Evolutionary conservation across 129 eudicot species (phyloP).

Genomic region (Artemisia tridentata): DNA sequence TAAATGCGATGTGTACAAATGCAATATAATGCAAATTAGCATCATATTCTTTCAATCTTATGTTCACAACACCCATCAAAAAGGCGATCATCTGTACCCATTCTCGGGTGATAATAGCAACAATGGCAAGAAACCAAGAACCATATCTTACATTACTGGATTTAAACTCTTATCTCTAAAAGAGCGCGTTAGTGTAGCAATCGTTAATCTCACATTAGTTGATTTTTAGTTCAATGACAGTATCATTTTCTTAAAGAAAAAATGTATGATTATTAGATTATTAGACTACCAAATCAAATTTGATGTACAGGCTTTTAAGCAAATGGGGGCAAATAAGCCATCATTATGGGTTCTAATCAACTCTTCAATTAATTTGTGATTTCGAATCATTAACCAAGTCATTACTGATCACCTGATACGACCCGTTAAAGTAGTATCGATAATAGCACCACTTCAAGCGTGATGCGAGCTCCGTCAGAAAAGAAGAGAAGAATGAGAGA

Average conservation of each 20-base stretch:
- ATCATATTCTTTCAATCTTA: neutral
- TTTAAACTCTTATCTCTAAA: conserved; percentile 66
- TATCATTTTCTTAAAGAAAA: neutral
- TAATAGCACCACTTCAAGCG: too few species aligned
- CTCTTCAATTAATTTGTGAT: too few species aligned
- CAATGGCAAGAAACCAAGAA: conserved; percentile 42
- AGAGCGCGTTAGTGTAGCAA: conserved; percentile 68
- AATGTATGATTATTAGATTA: neutral
- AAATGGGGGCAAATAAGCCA: too few species aligned
- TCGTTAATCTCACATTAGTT: conserved; percentile 72
- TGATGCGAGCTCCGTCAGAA: too few species aligned
- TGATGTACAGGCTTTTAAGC: too few species aligned
- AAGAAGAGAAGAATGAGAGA: too few species aligned
- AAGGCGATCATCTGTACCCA: neutral
- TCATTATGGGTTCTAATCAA: too few species aligned
- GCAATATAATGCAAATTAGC: conserved; percentile 4
- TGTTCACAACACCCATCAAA: conserved; percentile 3
- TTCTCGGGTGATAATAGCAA: conserved; percentile 24
- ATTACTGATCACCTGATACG: too few species aligned
- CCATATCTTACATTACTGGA: conserved; percentile 62
- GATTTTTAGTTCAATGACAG: neutral
- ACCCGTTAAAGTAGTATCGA: too few species aligned
- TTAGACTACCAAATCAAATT: too few species aligned
- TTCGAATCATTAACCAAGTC: too few species aligned
- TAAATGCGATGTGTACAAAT: neutral